phyloP scores from a whole-genome alignment of 1,139 yeast species.

The Yamadazyma triangularis region DNA sequence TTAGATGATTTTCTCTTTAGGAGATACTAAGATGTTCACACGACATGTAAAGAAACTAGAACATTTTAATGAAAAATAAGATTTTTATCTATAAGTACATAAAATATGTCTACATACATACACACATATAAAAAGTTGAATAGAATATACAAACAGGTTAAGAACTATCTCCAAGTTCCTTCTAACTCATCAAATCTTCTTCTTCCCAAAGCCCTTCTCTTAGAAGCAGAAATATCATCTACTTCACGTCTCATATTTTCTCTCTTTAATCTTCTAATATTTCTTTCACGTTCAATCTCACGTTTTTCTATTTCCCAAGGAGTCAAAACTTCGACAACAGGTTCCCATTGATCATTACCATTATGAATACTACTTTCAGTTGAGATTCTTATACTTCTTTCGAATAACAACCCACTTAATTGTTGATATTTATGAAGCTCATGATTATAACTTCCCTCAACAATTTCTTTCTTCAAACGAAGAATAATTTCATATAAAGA shows the following conservation, averaged over 20 bases:
- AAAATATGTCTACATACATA: too few relatives aligned
- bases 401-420: conserved; percentile 40
- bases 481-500: conserved; percentile 77
- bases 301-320: conserved; percentile 94
- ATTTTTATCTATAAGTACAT: neutral
- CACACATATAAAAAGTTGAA: too few relatives aligned
- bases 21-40: too few relatives aligned
- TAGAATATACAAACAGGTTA: neutral
- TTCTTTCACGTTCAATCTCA: conserved; percentile 92
- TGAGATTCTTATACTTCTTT: conserved; percentile 40
- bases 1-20: too few relatives aligned
- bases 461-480: conserved; percentile 73
- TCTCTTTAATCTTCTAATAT: conserved; percentile 84
- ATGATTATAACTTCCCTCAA: conserved; percentile 66
- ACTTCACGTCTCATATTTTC: conserved; percentile 70
- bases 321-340: conserved; percentile 77
- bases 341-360: conserved; percentile 77
- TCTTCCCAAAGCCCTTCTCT: conserved; percentile 47
- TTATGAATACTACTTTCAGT: conserved; percentile 43
- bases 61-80: too few relatives aligned
- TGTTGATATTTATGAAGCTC: conserved; percentile 45
- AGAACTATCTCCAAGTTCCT: conserved; percentile 22
- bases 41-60: too few relatives aligned
- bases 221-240: conserved; percentile 30
- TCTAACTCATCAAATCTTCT: conserved; percentile 56